Evolutionary conservation across 345 rosid genomes (phyloP).

Genomic region (Crucihimalaya himalaica): DNA sequence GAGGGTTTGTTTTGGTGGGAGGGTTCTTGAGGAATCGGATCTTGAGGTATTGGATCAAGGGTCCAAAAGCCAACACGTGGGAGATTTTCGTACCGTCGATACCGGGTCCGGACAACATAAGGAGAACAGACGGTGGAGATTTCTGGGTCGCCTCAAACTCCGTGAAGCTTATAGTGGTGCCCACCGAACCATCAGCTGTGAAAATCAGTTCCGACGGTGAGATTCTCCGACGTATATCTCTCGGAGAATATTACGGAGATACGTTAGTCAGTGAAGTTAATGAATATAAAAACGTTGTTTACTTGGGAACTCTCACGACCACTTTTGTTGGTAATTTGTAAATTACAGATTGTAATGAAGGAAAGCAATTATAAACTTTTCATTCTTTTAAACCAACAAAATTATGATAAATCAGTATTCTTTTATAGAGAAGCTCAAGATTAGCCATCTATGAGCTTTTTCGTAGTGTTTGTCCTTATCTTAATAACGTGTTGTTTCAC

Average conservation of each 20-base stretch:
- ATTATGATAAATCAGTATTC: neutral
- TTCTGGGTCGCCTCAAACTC: constrained; percentile 37
- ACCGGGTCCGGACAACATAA: constrained; percentile 34
- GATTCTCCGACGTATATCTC: constrained; percentile 27
- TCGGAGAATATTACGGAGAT: constrained; percentile 34
- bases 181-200: constrained; percentile 34
- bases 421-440: constrained; percentile 7
- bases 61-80: constrained; percentile 38
- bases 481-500: constrained; percentile 20
- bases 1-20: constrained; percentile 32
- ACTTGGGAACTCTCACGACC: constrained; percentile 32
- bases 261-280: constrained; percentile 37
- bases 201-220: constrained; percentile 32
- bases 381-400: neutral
- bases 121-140: constrained; percentile 38
- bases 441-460: constrained; percentile 5
- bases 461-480: neutral
- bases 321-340: constrained; percentile 28
- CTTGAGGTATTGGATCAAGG: constrained; percentile 38
- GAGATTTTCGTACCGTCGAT: constrained; percentile 31
- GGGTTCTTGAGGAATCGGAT: constrained; percentile 33
- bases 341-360: too few relatives aligned
- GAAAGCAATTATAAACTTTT: neutral
- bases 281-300: constrained; percentile 25
- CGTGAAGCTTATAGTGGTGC: constrained; percentile 33